phyloP scores from a whole-genome alignment of 805 yeast species.

The Ogataea dorogensis region DNA sequence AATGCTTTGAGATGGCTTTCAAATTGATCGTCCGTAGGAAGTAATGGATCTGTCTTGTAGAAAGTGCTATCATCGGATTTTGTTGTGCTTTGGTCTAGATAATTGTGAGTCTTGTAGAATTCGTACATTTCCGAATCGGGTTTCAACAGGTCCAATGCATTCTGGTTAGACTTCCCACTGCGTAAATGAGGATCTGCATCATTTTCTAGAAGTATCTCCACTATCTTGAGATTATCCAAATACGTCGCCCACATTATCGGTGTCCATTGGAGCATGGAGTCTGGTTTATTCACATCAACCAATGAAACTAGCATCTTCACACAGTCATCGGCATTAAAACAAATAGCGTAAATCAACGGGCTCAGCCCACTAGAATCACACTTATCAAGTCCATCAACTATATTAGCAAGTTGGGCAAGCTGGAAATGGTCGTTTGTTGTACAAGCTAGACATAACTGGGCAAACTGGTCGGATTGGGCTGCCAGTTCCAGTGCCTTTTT shows the following conservation, averaged over 20 bases:
- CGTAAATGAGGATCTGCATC: conserved; percentile 61
- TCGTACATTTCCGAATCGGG: conserved; percentile 58
- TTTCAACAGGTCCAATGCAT: conserved; percentile 56
- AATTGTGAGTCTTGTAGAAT: conserved; percentile 54
- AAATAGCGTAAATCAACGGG: conserved; percentile 53
- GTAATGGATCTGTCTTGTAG: conserved; percentile 20
- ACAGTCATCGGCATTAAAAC: conserved; percentile 47
- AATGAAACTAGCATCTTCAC: conserved; percentile 47
- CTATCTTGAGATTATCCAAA: conserved; percentile 53
- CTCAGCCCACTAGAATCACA: conserved; percentile 43
- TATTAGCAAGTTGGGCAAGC: conserved; percentile 25
- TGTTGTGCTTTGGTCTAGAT: conserved; percentile 28
- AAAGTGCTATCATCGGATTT: conserved; percentile 12
- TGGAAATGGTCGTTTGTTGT: conserved; percentile 37
- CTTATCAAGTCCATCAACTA: conserved; percentile 22
- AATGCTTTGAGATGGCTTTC: conserved; percentile 37
- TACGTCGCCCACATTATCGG: conserved; percentile 89
- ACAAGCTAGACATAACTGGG: conserved; percentile 39
- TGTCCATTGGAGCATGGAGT: conserved; percentile 52
- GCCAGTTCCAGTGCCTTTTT: conserved; percentile 34
- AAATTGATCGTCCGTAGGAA: conserved; percentile 23
- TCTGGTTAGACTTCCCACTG: conserved; percentile 36
- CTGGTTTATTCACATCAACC: conserved; percentile 51
- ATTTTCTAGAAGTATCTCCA: conserved; percentile 53
- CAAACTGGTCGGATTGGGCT: conserved; percentile 30